Evolutionary conservation across 2,329 filamentous ascomycete species (phyloP).

Genomic region (Falciphora oryzae): DNA sequence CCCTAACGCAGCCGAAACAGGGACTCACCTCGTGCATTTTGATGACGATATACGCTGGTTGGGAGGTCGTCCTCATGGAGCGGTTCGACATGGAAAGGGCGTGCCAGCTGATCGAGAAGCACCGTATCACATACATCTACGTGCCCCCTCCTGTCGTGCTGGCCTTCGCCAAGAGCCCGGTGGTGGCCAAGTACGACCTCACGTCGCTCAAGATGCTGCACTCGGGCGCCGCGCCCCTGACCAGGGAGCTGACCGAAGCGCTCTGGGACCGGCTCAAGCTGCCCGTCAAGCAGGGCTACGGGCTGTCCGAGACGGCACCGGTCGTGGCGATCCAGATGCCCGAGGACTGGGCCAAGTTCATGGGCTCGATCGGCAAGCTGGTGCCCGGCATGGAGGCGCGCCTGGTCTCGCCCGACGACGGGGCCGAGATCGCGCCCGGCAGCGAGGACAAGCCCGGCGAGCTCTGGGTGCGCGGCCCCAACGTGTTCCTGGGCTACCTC

Average conservation of each 20-base stretch:
- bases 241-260: conserved; percentile 69
- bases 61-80: conserved; percentile 64
- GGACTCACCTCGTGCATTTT: conserved; percentile 71
- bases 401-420: conserved; percentile 49
- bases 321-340: conserved; percentile 69
- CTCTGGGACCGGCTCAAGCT: conserved; percentile 70
- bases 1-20: conserved; percentile 16
- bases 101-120: conserved; percentile 69
- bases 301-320: conserved; percentile 80
- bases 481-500: conserved; percentile 73
- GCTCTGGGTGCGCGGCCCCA: conserved; percentile 72
- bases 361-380: conserved; percentile 74
- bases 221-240: conserved; percentile 80
- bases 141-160: conserved; percentile 82
- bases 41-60: conserved; percentile 58
- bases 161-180: conserved; percentile 70
- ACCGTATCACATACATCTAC: conserved; percentile 71
- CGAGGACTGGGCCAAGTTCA: conserved; percentile 68
- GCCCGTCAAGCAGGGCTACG: conserved; percentile 88
- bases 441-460: conserved; percentile 61
- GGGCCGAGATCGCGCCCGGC: conserved; percentile 37
- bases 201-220: conserved; percentile 76
- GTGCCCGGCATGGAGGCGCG: conserved; percentile 76
- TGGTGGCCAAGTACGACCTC: conserved; percentile 76
- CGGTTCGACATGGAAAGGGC: conserved; percentile 79